phyloP scores from a whole-genome alignment of 2,329 filamentous ascomycete species.

The Aspergillus unguis region DNA sequence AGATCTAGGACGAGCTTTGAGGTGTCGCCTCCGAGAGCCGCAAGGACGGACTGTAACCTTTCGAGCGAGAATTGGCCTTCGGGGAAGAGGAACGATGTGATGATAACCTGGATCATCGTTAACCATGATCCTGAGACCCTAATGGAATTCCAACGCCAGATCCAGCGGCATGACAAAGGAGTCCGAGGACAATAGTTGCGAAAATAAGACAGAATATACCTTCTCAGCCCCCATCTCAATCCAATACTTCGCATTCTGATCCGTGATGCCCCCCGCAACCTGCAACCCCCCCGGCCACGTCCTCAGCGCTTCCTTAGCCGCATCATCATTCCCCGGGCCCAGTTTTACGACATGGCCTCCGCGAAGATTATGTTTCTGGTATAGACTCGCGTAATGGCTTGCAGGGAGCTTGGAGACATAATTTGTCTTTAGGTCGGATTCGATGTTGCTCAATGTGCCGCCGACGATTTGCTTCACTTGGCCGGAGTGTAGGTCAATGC shows the following conservation, averaged over 20 bases:
- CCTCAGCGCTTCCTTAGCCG: constrained; percentile 70
- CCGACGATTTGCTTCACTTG: constrained; percentile 98
- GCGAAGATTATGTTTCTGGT: constrained; percentile 67
- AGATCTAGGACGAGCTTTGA: constrained; percentile 88
- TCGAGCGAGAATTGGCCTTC: constrained; percentile 74
- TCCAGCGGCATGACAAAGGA: too few species aligned
- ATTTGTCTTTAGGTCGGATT: constrained; percentile 76
- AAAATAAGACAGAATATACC: constrained; percentile 49
- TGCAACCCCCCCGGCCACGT: constrained; percentile 81
- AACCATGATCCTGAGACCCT: not conserved
- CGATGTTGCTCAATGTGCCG: constrained; percentile 73
- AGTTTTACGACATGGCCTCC: constrained; percentile 97
- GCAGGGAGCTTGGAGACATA: constrained; percentile 83
- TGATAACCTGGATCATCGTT: constrained; percentile 68
- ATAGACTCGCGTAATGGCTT: constrained; percentile 75
- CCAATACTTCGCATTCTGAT: constrained; percentile 80
- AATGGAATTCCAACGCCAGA: too few species aligned
- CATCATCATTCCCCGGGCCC: constrained; percentile 78
- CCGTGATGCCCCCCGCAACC: constrained; percentile 89
- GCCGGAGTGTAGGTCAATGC: constrained; percentile 96
- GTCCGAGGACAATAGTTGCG: too few species aligned
- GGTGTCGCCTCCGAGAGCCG: constrained; percentile 69
- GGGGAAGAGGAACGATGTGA: constrained; percentile 93
- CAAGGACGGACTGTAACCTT: constrained; percentile 70
- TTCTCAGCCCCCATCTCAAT: constrained; percentile 84